Conservation (phyloP, 2,329 filamentous ascomycete species). For the Diaporthe batatas region DNA sequence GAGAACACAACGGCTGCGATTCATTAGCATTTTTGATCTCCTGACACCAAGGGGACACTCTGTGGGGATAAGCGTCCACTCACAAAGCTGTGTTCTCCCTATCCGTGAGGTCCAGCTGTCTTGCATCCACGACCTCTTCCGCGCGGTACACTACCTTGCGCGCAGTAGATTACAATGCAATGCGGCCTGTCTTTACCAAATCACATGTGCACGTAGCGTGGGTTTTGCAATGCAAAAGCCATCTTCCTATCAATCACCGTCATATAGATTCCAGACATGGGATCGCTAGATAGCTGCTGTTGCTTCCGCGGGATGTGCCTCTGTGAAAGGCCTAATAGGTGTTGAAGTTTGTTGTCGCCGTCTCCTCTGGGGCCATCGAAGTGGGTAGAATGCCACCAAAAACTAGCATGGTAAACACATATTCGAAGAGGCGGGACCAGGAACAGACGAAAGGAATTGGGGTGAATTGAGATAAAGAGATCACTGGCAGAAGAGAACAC, state of each 20-base stretch:
- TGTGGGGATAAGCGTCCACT: slow-evolving; percentile 11
- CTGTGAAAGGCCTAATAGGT: slow-evolving; percentile 18
- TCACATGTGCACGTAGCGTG: neutral
- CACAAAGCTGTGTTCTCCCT: slow-evolving; percentile 51
- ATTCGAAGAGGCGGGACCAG: no score
- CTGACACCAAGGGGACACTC: no score
- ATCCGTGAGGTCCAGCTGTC: slow-evolving; percentile 54
- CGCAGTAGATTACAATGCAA: neutral
- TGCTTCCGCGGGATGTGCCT: neutral
- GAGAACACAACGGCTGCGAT: slow-evolving; percentile 20
- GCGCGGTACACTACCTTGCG: slow-evolving; percentile 47
- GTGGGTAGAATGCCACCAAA: no score
- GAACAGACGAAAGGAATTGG: no score
- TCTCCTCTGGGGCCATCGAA: slow-evolving; percentile 34
- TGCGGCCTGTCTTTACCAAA: neutral
- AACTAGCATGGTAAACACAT: no score
- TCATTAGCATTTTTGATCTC: neutral
- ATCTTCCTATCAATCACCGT: no score
- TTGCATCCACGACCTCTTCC: slow-evolving; percentile 51
- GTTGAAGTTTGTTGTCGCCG: slow-evolving; percentile 25
- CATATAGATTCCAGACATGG: no score
- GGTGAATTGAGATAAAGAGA: no score
- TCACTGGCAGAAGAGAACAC: no score
- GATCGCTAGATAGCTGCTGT: neutral
- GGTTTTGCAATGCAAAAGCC: neutral